Conservation (phyloP, 371 early-diverging fungal species). For the Cokeromyces recurvatus region DNA sequence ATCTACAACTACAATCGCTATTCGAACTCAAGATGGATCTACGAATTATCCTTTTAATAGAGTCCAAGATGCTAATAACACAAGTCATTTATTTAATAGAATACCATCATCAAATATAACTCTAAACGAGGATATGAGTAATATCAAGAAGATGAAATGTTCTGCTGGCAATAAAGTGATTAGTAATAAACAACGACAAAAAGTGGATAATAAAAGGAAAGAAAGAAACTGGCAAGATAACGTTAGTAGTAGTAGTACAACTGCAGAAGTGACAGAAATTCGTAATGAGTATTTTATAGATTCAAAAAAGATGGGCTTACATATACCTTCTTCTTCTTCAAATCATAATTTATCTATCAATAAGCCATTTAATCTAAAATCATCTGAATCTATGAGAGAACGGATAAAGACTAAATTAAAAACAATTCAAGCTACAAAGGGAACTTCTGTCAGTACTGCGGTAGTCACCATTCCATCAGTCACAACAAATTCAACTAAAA, state of each 20-base stretch:
- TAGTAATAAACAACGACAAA: not conserved
- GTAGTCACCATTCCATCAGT: not conserved
- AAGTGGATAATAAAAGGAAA: constrained; percentile 2
- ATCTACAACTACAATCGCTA: not conserved
- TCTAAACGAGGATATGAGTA: constrained; percentile 3
- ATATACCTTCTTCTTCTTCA: no score
- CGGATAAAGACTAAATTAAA: no score
- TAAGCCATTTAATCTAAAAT: not conserved
- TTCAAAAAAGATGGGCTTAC: no score
- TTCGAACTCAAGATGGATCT: no score
- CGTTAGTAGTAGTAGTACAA: no score
- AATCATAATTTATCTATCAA: no score
- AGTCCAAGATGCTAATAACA: not conserved
- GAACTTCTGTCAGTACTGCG: not conserved
- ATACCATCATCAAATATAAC: not conserved
- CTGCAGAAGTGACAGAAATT: not conserved
- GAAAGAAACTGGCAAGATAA: constrained; percentile 7
- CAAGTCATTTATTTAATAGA: no score
- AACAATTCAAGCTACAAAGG: not conserved
- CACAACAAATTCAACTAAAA: no score
- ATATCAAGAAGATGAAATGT: constrained; percentile 24
- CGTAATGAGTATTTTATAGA: not conserved
- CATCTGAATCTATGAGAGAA: no score
- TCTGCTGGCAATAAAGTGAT: not conserved
- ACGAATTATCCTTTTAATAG: not conserved